Base-by-base conservation (phyloP, 108 stramenopile species). In the Fragilaria radians region DNA sequence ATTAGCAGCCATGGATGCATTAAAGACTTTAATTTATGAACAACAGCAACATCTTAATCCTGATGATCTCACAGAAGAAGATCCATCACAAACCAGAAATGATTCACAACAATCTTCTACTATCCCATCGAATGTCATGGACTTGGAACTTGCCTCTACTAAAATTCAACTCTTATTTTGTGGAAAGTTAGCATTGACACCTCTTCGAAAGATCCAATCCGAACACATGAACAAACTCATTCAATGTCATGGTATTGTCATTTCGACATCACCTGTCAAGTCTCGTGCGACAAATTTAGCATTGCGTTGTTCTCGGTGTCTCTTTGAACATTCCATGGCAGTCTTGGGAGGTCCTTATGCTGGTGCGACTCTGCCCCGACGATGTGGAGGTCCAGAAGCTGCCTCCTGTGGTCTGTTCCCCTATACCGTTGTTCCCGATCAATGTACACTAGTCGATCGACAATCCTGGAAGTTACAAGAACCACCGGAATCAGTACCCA, bases 401-500 rank as follows among this genome's bases (percentile, higher is more conserved):
- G 63, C 81, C 46, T 77, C 81, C 46, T 94, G 94, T 66, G 92
- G 92, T n/a, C 76, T 75, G 32, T 62, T 59, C 42, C 94, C 97
- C 5, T 99, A 89, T 64, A 68, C 80, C 18, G 81, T 99, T 4
- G 56, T 95, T 5, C 93, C 97, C 0, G 98, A 99, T 65, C 83
- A 95, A 26, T 84, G 82, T 26, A 57, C 75, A 22, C 98, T 98
- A 61, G 82, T 94, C 1, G 98, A 99, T 73, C 91, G 89, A 52
- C 98, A 99, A 78, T 93, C 95, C 14, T 67, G 97, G 42, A 97
- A 97, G 74, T 70, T 99, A 45, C 98, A 99, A 74, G 98, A 99
- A 76, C 79, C 95, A 5, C 93, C 93, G 19, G 93, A 94, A 63
- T 67, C 69, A 57, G 93, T 94, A 3, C 93, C 93, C 14, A 91